Evolutionary conservation across 257 asterid species (phyloP), one percentile per base, ranked within the genome.

Genomic region (Ilex asprella): DNA sequence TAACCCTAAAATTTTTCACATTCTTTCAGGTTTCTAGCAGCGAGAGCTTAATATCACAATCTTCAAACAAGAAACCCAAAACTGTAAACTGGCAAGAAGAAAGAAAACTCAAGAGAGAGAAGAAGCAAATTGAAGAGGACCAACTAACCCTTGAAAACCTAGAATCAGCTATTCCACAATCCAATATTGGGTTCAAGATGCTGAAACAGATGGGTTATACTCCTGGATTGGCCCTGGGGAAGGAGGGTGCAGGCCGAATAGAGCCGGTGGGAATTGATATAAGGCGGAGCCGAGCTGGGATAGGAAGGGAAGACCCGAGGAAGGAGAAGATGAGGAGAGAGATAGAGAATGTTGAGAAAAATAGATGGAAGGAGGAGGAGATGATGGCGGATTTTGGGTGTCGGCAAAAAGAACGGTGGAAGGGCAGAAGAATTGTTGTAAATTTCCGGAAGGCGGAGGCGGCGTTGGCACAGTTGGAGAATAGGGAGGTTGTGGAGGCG

Each of bases 191-290:
- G 59, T 92, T 89, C 82, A 92, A 89, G 75, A 60, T 92, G 80
- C 69, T 92, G 63, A 92, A 92, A 68, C 97, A 83, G 66, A 92
- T 92, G 96, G 99, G 99, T 13, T 92, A 92, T 72, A 79, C 87
- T 69, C 97, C 99, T 11, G 96, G 99, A 61, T 79, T 91, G 29
- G 86, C 95, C 30, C 73, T 92, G 74, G 97, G 99, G 16, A 92
- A 85, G 78, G 94, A 86, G 61, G 89, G 95, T 15, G 83, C 94
- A 0, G 97, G 99, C 16, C 71, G 76, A 67, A 80, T 79, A 59
- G 96, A 83, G 68, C 99, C 97, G 0, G 78, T 92, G 66, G 80
- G 71, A 46, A 70, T 87, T n/a, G 89, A 92, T 63, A 89, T 92
- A 65, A 75, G 91, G 73, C 82, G 99, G 78, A 83, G 97, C 1